phyloP scores from a whole-genome alignment of 257 asterid genomes.

The Gynochthodes officinalis region DNA sequence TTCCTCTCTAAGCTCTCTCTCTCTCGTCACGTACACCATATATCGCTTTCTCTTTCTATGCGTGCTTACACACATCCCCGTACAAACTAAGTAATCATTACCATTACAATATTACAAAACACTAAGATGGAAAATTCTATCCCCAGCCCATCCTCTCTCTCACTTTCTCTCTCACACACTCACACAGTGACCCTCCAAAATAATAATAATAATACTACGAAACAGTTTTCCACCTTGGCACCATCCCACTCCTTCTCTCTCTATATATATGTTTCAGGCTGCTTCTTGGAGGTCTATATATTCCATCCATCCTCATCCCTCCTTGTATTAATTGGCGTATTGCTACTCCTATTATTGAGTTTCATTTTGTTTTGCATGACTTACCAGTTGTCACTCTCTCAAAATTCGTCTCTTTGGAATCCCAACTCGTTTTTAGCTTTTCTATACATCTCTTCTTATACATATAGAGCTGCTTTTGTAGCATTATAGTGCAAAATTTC shows the following conservation, averaged over 20 bases:
- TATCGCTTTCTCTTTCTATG: conserved; percentile 22
- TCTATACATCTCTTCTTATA: background rate
- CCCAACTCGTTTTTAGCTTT: background rate
- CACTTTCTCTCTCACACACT: conserved; percentile 11
- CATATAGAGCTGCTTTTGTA: background rate
- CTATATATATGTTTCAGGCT: conserved; percentile 25
- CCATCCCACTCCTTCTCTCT: conserved; percentile 12
- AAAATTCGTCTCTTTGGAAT: background rate
- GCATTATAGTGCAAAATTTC: background rate
- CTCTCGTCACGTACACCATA: no score
- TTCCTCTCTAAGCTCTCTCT: no score
- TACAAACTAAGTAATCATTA: conserved; percentile 29
- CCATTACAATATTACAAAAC: background rate
- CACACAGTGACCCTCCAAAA: conserved; percentile 2
- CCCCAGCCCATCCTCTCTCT: background rate
- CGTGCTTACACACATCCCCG: conserved; percentile 34
- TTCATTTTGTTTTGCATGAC: conserved; percentile 17
- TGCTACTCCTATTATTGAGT: no score
- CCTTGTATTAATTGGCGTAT: no score
- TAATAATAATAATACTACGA: no score
- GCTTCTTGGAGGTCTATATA: conserved; percentile 3
- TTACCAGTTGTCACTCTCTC: no score
- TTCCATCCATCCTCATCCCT: background rate
- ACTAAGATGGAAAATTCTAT: conserved; percentile 8
- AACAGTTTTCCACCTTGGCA: conserved; percentile 9